Evolutionary conservation across 148 eudicot genomes (phyloP).

Genomic region (Nepenthes gracilis): DNA sequence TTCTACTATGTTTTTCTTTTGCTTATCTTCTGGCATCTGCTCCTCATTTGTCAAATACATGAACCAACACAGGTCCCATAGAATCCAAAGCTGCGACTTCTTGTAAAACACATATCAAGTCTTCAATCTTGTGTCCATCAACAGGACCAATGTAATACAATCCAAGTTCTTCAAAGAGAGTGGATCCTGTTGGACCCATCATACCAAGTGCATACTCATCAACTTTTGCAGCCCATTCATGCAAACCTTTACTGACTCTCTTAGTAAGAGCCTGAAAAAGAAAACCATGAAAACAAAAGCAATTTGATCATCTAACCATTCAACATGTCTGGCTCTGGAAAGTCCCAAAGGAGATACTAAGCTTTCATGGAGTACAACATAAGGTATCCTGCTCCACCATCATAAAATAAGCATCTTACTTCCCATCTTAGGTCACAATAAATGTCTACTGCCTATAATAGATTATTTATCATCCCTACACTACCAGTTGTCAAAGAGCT

Average conservation of each 20-base stretch:
- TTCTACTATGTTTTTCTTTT: constrained; percentile 11
- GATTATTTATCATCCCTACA: no score
- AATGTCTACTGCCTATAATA: no score
- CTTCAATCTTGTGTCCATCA: constrained; percentile 79
- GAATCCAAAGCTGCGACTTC: constrained; percentile 87
- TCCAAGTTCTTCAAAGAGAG: constrained; percentile 91
- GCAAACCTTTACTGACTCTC: constrained; percentile 59
- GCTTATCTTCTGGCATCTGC: constrained; percentile 15
- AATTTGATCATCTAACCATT: neutral
- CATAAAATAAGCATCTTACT: no score
- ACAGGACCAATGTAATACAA: constrained; percentile 92
- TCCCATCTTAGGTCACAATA: no score
- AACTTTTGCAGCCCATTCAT: constrained; percentile 95
- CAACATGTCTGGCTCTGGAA: no score
- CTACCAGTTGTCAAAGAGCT: no score
- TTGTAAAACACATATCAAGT: constrained; percentile 68
- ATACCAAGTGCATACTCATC: constrained; percentile 89
- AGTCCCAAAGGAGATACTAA: no score
- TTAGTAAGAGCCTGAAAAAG: constrained; percentile 57
- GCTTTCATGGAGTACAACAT: no score
- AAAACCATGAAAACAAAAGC: neutral
- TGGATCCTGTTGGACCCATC: constrained; percentile 87
- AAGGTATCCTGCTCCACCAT: no score
- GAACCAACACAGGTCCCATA: constrained; percentile 84
- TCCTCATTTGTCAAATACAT: constrained; percentile 67